A percentile compares a stretch with the other conserved stretches of the same genome.
These are phyloP conservation scores for Saprolegnia parasitica DNA, from an alignment of 352 stramenopile genomes.

Conservation along the genomic window DNA sequence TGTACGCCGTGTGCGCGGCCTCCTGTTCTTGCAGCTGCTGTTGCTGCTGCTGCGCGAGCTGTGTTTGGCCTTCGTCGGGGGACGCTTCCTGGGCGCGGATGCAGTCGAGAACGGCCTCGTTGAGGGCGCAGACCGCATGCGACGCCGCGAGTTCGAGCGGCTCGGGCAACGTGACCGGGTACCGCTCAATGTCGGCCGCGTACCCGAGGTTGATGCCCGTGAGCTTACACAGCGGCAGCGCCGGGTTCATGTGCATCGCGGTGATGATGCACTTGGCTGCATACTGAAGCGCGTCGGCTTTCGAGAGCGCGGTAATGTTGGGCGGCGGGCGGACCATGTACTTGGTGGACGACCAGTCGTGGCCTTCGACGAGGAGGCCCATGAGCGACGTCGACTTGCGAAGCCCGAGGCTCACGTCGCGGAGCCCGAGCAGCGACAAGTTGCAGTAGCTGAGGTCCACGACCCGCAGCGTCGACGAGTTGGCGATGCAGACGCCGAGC, in stretches of 20 bases:
- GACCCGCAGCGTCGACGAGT: constrained; percentile 66
- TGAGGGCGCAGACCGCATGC: constrained; percentile 21
- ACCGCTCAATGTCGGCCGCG: constrained; percentile 10
- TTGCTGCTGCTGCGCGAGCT: constrained; percentile 1
- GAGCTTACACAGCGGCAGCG: constrained; percentile 69
- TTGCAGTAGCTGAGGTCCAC: constrained; percentile 78
- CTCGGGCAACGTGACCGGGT: constrained; percentile 16
- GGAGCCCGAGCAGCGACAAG: constrained; percentile 68
- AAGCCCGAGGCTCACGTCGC: constrained; percentile 63
- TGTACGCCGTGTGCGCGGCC: neutral
- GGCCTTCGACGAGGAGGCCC: constrained; percentile 67
- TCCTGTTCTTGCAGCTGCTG: neutral
- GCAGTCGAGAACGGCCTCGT: constrained; percentile 23
- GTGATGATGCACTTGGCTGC: constrained; percentile 67
- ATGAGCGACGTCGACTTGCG: constrained; percentile 57
- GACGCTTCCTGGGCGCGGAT: neutral
- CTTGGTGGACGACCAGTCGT: constrained; percentile 79
- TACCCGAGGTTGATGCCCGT: constrained; percentile 57
- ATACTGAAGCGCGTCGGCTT: constrained; percentile 65
- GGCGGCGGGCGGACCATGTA: constrained; percentile 73
- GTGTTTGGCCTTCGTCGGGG: neutral
- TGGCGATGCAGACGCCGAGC: constrained; percentile 60
- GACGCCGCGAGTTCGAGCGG: constrained; percentile 13
- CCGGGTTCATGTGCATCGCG: constrained; percentile 59
- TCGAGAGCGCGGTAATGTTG: constrained; percentile 55